Base-by-base conservation (phyloP, 192 early-diverging fungal genomes). In the Gryganskiella cystojenkinii region DNA sequence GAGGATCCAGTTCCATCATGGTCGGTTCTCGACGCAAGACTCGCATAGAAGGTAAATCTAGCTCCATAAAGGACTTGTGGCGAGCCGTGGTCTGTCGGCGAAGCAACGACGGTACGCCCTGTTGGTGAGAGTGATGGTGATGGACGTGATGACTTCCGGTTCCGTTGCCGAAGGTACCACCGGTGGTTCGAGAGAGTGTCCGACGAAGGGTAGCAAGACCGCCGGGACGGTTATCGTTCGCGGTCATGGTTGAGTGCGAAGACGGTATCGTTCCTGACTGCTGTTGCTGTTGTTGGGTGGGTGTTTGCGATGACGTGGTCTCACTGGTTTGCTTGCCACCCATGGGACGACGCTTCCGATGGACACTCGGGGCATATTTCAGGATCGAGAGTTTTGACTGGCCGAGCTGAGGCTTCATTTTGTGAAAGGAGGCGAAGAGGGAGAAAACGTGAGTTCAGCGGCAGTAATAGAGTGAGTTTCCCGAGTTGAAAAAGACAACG, bases 1-100 rank as follows among this genome's bases (percentile, higher is more conserved):
- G 72, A 17, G 72, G 72, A 51, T 76, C 72, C 4, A 76, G 60
- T 30, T 76, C 72, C 72, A 76, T 76, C 65, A 76, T 67, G 0
- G 72, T 61, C 3, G 72, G 72, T 28, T 76, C 72, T 14, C 72
- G 72, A 43, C 72, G 58, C 24, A 76, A 47, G 11, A 58, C 59
- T 30, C 53, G 49, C 31, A 76, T 67, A 6, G 72, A 76, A 17
- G 72, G 72, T 10, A 76, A 53, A 45, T 76, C 72, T 4, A 76
- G 31, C 5, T 76, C 63, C 72, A 76, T 76, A 15, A 76, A 76
- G 34, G 72, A 76, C 47, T 68, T 76, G 22, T 62, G 52, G 6
- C 60, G 59, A 13, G 72, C 37, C 37, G 37, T 76, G 20, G 65
- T 51, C 31, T 76, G 72, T 2, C 72, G 64, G 20, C 72, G 64